phyloP scores from a whole-genome alignment of 2,329 filamentous ascomycete genomes.

The Nemania abortiva region DNA sequence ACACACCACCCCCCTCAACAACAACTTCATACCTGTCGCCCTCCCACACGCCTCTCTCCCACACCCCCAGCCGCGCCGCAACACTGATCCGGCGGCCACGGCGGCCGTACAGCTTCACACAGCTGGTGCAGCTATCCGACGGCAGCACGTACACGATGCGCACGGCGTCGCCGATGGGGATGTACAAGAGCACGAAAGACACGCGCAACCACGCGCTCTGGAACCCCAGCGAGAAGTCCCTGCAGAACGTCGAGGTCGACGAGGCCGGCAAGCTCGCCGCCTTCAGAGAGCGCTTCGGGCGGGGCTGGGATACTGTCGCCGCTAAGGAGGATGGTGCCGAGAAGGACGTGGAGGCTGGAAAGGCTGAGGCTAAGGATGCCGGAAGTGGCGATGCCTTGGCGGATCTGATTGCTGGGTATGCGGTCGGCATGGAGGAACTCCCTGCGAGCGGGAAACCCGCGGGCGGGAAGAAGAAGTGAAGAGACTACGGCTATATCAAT shows the following conservation, averaged over 20 bases:
- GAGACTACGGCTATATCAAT: background rate
- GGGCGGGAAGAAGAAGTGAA: conserved; percentile 55
- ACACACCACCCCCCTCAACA: background rate
- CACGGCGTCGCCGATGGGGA: conserved; percentile 76
- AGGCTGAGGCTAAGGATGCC: conserved; percentile 48
- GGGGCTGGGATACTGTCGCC: conserved; percentile 75
- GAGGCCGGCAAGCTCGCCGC: conserved; percentile 90
- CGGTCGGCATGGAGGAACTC: conserved; percentile 42
- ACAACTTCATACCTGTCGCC: conserved; percentile 7
- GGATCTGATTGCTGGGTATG: conserved; percentile 66
- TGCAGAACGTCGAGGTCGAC: conserved; percentile 92
- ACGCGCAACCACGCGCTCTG: conserved; percentile 89
- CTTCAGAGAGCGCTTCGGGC: conserved; percentile 87
- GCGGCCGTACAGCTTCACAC: conserved; percentile 96
- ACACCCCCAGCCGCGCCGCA: conserved; percentile 79
- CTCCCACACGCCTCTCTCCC: conserved; percentile 46
- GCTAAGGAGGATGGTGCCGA: conserved; percentile 42
- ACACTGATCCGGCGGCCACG: conserved; percentile 89
- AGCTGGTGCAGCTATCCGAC: conserved; percentile 92
- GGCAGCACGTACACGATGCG: conserved; percentile 85
- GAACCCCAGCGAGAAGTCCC: conserved; percentile 85
- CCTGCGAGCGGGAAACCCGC: conserved; percentile 49
- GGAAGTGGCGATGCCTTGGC: conserved; percentile 55
- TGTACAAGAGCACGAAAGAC: conserved; percentile 78
- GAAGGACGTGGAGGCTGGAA: conserved; percentile 40